phyloP scores from a whole-genome alignment of 768 basidiomycete species.

The Kwoniella europaea region DNA sequence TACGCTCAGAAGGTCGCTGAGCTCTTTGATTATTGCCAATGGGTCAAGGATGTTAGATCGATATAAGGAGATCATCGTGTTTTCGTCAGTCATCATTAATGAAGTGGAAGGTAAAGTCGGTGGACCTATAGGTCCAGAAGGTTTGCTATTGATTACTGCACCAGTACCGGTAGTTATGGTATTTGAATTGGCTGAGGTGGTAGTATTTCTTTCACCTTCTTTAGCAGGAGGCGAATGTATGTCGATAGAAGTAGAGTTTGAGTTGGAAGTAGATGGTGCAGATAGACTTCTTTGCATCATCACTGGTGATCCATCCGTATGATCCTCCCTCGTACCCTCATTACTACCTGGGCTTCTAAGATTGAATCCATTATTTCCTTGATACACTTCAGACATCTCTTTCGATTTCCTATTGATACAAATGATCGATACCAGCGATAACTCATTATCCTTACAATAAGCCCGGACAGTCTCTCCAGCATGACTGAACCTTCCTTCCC shows the following conservation, averaged over 20 bases:
- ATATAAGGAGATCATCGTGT: constrained; percentile 36
- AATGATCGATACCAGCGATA: constrained; percentile 40
- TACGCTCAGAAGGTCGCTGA: constrained; percentile 33
- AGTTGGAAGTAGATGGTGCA: background rate
- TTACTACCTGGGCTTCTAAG: too few species aligned
- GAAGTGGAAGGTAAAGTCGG: constrained; percentile 1
- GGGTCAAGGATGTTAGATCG: constrained; percentile 47
- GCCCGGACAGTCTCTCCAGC: constrained; percentile 48
- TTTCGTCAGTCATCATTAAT: constrained; percentile 31
- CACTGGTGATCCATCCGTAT: background rate
- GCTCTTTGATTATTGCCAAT: constrained; percentile 39
- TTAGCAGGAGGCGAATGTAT: too few species aligned
- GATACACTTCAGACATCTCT: background rate
- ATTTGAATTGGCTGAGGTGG: background rate
- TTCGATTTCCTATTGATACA: constrained; percentile 25
- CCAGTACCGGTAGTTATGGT: background rate
- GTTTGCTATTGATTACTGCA: too few species aligned
- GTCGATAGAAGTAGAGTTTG: background rate
- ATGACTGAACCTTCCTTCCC: constrained; percentile 34
- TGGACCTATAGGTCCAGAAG: too few species aligned
- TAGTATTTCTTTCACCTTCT: too few species aligned
- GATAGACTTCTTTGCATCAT: constrained; percentile 7
- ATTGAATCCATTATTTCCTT: background rate
- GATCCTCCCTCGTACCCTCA: background rate
- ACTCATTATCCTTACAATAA: constrained; percentile 40